Evolutionary conservation across 176 grass and related monocot genomes (phyloP), one percentile per base, ranked within the genome.

Genomic region (Carex parvula): DNA sequence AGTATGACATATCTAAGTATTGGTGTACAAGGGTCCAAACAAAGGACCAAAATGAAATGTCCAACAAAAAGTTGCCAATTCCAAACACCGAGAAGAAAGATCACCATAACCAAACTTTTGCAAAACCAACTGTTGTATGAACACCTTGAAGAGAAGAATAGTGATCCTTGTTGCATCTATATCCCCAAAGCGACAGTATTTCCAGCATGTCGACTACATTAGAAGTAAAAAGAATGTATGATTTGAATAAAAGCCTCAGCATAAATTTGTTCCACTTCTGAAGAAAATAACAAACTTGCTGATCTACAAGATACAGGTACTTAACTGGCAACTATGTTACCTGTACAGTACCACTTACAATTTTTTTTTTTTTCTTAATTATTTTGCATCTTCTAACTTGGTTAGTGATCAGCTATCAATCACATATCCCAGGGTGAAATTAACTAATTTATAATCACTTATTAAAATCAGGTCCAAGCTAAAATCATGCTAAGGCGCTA

Each of bases 31-130:
- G 20, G 71, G 71, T 75, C 10, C 18, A 67, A n/a, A 22, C 10
- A 75, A 53, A 75, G 42, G 71, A 75, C 71, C 13, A 12, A 53
- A 53, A 75, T 29, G 44, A 53, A 69, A 75, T 75, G 24, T 75
- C 46, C 42, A 75, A 75, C 70, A 75, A 52, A 29, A 26, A 24
- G 9, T 15, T 22, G 44, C 20, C 42, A 46, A 22, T 52, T 26
- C 52, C 21, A 75, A 73, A 75, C 46, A 54, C 42, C 14, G 42
- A 75, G 20, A 74, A 26, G 44, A 53, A 53, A 53, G 13, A 15
- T 50, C 9, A 73, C n/a, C 41, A 50, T 26, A 35, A 22, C n/a
- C n/a, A 15, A 75, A 75, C 44, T 54, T 53, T 6, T 21, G 15
- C 21, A 75, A 75, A 50, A 75, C 15, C 46, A 75, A 54, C 71